phyloP scores from a whole-genome alignment of 768 basidiomycete genomes.

The Leucocoprinus leucothites region DNA sequence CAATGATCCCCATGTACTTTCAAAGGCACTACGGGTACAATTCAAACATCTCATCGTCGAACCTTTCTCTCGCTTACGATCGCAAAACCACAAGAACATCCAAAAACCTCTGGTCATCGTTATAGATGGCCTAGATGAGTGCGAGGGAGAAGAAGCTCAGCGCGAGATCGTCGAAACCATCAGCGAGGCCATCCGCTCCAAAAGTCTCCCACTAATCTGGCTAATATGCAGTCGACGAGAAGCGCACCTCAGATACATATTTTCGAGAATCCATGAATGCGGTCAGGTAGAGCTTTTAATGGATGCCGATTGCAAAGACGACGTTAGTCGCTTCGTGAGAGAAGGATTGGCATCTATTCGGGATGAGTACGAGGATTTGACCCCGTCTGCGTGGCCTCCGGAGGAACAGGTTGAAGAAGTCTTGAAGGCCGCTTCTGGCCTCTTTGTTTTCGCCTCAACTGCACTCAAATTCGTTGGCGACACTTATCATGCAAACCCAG shows the following conservation, averaged over 20 bases:
- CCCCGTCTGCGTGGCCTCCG: not conserved
- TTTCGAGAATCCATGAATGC: not conserved
- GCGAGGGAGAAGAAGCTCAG: not conserved
- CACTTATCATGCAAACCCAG: not conserved
- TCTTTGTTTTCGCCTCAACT: not conserved
- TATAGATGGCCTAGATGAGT: not conserved
- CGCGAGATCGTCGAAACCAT: not conserved
- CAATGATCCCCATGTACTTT: not conserved
- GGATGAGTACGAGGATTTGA: not conserved
- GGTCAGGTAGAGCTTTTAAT: not conserved
- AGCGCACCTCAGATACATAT: not conserved
- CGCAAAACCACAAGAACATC: not conserved
- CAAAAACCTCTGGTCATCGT: not conserved
- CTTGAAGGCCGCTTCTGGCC: not conserved
- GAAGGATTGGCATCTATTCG: not conserved
- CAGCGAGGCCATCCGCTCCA: not conserved
- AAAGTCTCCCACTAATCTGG: not conserved
- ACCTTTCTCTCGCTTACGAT: not conserved
- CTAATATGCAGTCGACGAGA: constrained; percentile 2
- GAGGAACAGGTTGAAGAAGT: not conserved
- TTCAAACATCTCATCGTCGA: not conserved
- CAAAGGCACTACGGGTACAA: not conserved
- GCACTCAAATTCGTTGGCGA: not conserved
- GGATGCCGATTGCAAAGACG: not conserved
- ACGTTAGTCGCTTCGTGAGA: not conserved